These are phyloP conservation scores for Posidonia oceanica DNA, from an alignment of 116 monocot genomes.

Conservation along the genomic window DNA sequence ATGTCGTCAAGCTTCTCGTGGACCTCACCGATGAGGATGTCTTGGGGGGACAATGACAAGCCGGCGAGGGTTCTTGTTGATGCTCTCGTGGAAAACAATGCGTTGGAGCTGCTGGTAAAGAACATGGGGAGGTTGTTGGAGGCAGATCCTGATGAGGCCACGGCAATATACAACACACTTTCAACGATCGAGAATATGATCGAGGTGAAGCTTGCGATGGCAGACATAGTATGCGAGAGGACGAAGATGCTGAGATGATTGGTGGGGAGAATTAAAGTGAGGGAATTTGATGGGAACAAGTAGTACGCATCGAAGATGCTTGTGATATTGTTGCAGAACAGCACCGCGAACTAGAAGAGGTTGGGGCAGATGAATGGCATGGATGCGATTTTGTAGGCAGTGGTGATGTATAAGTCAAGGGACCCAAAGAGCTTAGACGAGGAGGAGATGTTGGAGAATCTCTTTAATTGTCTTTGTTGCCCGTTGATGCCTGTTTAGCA, in stretches of 20 bases:
- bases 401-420: slow-evolving; percentile 87
- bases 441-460: slow-evolving; percentile 97
- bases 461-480: slow-evolving; percentile 34
- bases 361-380: slow-evolving; percentile 97
- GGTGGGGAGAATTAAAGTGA: slow-evolving; percentile 61
- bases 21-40: slow-evolving; percentile 82
- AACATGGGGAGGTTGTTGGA: slow-evolving; percentile 70
- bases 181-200: slow-evolving; percentile 81
- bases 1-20: slow-evolving; percentile 55
- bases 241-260: slow-evolving; percentile 86
- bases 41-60: slow-evolving; percentile 66
- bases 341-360: slow-evolving; percentile 75
- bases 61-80: slow-evolving; percentile 56
- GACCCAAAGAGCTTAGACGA: slow-evolving; percentile 84
- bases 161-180: slow-evolving; percentile 67
- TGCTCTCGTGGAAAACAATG: slow-evolving; percentile 62
- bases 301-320: slow-evolving; percentile 95
- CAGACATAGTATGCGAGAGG: slow-evolving; percentile 81
- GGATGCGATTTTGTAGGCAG: slow-evolving; percentile 81
- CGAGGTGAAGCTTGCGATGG: slow-evolving; percentile 73
- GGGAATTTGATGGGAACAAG: slow-evolving; percentile 92
- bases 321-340: slow-evolving; percentile 83
- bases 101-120: slow-evolving; percentile 70
- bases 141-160: slow-evolving; percentile 72
- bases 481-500: no score